Evolutionary conservation across 345 rosid species (phyloP).

Genomic region (Lepidium aucheri): DNA sequence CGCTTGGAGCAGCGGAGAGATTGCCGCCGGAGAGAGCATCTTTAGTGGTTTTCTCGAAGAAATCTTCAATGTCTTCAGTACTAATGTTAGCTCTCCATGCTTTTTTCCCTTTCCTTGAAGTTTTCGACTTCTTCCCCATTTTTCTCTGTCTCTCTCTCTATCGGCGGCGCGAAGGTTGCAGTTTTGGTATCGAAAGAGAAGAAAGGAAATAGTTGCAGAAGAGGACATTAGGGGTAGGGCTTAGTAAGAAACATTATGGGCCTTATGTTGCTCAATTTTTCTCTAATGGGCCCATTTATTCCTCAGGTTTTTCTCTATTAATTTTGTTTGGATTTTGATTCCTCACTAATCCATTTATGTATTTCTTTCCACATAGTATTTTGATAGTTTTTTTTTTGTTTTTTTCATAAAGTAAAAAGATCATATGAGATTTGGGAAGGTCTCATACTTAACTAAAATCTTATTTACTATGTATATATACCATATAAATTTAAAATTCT

Average conservation of each 20-base stretch:
- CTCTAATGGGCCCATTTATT: conserved; percentile 15
- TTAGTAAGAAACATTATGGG: conserved; percentile 11
- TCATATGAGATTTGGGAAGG: no score
- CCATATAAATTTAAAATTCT: no score
- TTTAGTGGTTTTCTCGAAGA: conserved; percentile 63
- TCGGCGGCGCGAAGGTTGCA: conserved; percentile 17
- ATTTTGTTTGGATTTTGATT: no score
- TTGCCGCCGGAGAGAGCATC: conserved; percentile 87
- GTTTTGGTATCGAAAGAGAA: background rate
- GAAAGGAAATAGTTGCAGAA: background rate
- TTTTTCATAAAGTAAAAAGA: no score
- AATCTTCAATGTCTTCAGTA: conserved; percentile 67
- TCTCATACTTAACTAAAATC: no score
- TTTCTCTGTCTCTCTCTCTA: background rate
- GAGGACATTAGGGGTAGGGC: conserved; percentile 11
- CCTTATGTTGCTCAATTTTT: background rate
- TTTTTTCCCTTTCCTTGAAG: conserved; percentile 86
- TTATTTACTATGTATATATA: no score
- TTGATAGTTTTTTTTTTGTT: no score
- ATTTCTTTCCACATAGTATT: no score
- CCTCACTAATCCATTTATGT: background rate
- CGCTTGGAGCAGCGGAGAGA: conserved; percentile 53
- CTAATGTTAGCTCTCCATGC: conserved; percentile 97
- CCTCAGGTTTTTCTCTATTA: background rate
- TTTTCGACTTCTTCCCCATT: conserved; percentile 68